Evolutionary conservation across 108 stramenopile genomes (phyloP).

Genomic region (Nitzschia sp.): DNA sequence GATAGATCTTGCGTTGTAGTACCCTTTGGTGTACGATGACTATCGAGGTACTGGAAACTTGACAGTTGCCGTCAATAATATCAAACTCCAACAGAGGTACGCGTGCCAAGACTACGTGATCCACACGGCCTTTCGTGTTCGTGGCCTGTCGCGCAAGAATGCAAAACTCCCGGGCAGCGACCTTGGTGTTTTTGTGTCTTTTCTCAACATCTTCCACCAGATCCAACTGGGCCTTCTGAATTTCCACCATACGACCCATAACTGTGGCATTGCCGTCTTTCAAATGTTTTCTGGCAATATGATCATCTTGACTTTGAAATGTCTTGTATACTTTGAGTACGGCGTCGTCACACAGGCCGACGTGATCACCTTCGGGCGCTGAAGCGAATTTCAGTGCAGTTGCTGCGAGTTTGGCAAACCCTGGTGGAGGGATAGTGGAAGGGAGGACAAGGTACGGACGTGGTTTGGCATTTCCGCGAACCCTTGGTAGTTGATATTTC

Average conservation of each 20-base stretch:
- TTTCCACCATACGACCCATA: slow-evolving; percentile 9
- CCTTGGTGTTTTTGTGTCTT: slow-evolving; percentile 4
- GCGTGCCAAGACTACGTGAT: neutral
- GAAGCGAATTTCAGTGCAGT: neutral
- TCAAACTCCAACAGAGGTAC: slow-evolving; percentile 19
- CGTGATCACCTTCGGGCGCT: neutral
- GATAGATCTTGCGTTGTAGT: neutral
- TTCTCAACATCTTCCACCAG: neutral
- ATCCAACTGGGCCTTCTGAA: slow-evolving; percentile 1
- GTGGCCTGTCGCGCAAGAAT: slow-evolving; percentile 11
- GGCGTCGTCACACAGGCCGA: neutral
- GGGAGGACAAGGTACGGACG: neutral
- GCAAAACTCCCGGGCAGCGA: slow-evolving; percentile 1
- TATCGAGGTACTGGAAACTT: slow-evolving; percentile 2
- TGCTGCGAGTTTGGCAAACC: neutral
- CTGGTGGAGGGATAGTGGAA: slow-evolving; percentile 1
- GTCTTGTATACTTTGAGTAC: slow-evolving; percentile 18
- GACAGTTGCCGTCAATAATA: slow-evolving; percentile 8
- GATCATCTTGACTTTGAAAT: slow-evolving; percentile 8
- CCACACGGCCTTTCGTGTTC: slow-evolving; percentile 7
- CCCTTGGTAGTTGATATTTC: neutral
- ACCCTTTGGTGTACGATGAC: neutral
- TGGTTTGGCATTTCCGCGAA: neutral
- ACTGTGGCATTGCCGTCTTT: slow-evolving; percentile 12
- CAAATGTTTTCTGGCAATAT: slow-evolving; percentile 2